Base-by-base conservation (phyloP, 2,329 filamentous ascomycete genomes). In the Colletotrichum gigasporum region DNA sequence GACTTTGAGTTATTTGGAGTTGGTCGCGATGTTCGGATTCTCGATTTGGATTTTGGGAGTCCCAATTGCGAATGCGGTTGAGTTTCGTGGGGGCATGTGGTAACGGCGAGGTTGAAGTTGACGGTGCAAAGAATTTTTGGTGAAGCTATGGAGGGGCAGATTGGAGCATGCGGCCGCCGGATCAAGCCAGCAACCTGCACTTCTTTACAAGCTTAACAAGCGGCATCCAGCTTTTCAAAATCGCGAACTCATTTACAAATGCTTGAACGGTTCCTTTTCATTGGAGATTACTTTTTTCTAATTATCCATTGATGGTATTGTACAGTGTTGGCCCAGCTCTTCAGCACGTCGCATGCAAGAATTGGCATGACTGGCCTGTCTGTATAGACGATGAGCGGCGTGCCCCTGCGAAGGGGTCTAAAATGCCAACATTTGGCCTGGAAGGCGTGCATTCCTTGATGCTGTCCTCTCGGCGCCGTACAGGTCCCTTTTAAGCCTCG, bases 71-170 rank as follows among this genome's bases (percentile, higher is more conserved):
- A 16, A 26, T 10, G 28, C 48, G 42, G 24, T 22, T 7, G 32
- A 28, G 35, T 50, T 51, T 63, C 45, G 59, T 30, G 30, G 53
- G 24, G 24, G 18, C 34, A 34, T 50, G 12, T 53, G 26, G 45
- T 48, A 41, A 20, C 48, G 42, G 56, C 55, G 24, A 20, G 11
- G 42, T 54, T 11, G 28, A 51, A 37, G n/a, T 62, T 62, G 42
- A 5, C 28, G 16, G 41, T 61, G 56, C 57, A 55, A 61, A 65
- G 62, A 64, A 65, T 62, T 65, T 65, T 65, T 62, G 62, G 22
- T 65, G 35, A 62, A 62, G 62, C 62, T 62, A 30, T 55, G 57
- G 62, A 65, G 62, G 62, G 57, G 62, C 62, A 65, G 35, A 48
- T 44, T 44, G 50, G 50, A 62, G 56, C 56, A 10, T 39, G 22